phyloP scores from a whole-genome alignment of 352 stramenopile species.

The Phytophthora fragariae region DNA sequence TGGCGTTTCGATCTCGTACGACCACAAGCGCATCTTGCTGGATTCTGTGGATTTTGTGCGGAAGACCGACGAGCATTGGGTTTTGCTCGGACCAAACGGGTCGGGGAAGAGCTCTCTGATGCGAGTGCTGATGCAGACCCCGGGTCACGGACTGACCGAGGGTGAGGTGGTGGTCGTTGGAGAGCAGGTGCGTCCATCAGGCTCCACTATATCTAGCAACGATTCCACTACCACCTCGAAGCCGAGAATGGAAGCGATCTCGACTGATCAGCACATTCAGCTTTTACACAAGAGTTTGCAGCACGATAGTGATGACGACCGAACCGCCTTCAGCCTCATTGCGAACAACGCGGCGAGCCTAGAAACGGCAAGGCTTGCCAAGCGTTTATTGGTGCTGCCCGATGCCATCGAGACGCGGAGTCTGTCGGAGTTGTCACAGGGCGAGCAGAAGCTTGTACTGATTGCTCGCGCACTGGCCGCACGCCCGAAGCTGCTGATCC shows the following conservation, averaged over 20 bases:
- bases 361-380: conserved; percentile 43
- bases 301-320: conserved; percentile 18
- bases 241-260: conserved; percentile 76
- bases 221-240: background rate
- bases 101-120: conserved; percentile 84
- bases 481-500: conserved; percentile 81
- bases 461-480: conserved; percentile 84
- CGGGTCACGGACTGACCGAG: conserved; percentile 54
- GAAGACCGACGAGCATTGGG: conserved; percentile 67
- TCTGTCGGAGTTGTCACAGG: conserved; percentile 88
- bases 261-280: conserved; percentile 91
- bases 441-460: conserved; percentile 93
- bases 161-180: conserved; percentile 54
- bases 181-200: conserved; percentile 22
- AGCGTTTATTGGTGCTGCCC: conserved; percentile 48
- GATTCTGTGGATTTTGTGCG: conserved; percentile 64
- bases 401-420: conserved; percentile 41
- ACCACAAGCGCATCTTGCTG: conserved; percentile 53
- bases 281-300: conserved; percentile 60
- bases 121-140: conserved; percentile 71
- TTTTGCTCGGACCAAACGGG: conserved; percentile 71
- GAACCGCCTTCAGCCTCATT: conserved; percentile 50
- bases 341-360: conserved; percentile 48
- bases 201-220: background rate
- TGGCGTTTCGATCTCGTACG: conserved; percentile 70